Evolutionary conservation across 495 filamentous ascomycete species (phyloP).

Genomic region (Lasiosphaeris hirsuta): DNA sequence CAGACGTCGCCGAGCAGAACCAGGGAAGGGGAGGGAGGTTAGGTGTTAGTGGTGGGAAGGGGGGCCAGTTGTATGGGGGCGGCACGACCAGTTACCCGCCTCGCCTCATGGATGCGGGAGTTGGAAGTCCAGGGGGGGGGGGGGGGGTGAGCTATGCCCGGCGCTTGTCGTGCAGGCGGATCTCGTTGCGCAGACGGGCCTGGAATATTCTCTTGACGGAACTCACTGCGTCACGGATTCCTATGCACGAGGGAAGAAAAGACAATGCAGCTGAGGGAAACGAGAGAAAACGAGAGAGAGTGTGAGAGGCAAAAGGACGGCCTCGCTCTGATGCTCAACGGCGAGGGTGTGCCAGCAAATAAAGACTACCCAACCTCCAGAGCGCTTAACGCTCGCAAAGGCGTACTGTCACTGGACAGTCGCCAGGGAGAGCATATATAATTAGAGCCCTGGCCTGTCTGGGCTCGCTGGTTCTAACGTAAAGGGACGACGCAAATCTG

Average conservation of each 20-base stretch:
- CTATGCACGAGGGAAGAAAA: not conserved
- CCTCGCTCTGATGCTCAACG: not conserved
- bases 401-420: slow-evolving; percentile 33
- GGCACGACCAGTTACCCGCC: slow-evolving; percentile 34
- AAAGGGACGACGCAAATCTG: slow-evolving; percentile 8
- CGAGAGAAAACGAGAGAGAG: slow-evolving; percentile 15
- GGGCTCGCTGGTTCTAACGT: slow-evolving; percentile 15
- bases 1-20: slow-evolving; percentile 37
- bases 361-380: slow-evolving; percentile 22
- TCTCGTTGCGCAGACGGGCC: slow-evolving; percentile 1
- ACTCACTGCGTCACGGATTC: not conserved
- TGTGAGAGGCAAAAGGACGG: slow-evolving; percentile 4
- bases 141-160: slow-evolving; percentile 18
- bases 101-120: slow-evolving; percentile 24
- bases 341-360: slow-evolving; percentile 30
- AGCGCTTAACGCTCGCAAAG: slow-evolving; percentile 30
- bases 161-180: slow-evolving; percentile 36
- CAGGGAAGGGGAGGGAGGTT: slow-evolving; percentile 22
- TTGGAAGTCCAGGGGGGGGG: not conserved
- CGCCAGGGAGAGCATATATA: slow-evolving; percentile 27
- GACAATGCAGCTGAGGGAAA: slow-evolving; percentile 2
- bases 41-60: slow-evolving; percentile 14
- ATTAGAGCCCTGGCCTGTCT: slow-evolving; percentile 26
- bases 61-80: slow-evolving; percentile 28
- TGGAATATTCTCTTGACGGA: not conserved